Evolutionary conservation across 2,329 filamentous ascomycete species (phyloP), one percentile per base, ranked within the genome.

Genomic region (Trichothecium roseum): DNA sequence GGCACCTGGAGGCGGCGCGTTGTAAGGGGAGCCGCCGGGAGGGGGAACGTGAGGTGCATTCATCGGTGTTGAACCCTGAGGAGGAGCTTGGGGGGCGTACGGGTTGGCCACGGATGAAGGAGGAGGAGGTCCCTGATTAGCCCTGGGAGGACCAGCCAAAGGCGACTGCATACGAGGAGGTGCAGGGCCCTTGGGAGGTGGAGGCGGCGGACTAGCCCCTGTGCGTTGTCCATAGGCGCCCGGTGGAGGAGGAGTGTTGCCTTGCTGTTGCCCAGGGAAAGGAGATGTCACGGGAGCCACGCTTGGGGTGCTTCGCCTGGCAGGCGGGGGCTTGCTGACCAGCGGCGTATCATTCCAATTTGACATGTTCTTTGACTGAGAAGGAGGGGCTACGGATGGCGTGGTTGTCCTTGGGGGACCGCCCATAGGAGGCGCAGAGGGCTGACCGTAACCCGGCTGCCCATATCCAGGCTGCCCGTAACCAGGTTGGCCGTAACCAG

Each of bases 341-440:
- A 94, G 73, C 2, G 91, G 91, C 35, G 93, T 81, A 57, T 98
- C 91, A 48, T 98, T 98, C 91, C 91, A 98, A 47, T 84, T 82
- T 18, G 80, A 75, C 43, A 80, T 79, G 43, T 82, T 81, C 51
- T 78, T 80, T 38, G 74, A 66, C 50, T 76, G 78, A 8, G 84
- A 75, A 14, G 84, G 76, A 16, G 86, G 79, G 28, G 76, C 68
- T 17, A 70, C 69, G 10, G 84, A 81, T n/a, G 79, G 72, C 26
- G 76, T 78, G 18, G 74, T 69, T 41, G 74, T 77, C 42, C 81
- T 75, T 35, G 66, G 62, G 37, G 65, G 62, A 14, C 57, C 57
- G 35, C 49, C 46, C 42, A 56, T 47, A 16, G 53, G 54, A 33
- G 56, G 55, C n/a, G 50, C 51, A 8, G 50, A 39, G 40, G 52